Conservation (phyloP, 495 filamentous ascomycete genomes). For the Aspergillus diversus region DNA sequence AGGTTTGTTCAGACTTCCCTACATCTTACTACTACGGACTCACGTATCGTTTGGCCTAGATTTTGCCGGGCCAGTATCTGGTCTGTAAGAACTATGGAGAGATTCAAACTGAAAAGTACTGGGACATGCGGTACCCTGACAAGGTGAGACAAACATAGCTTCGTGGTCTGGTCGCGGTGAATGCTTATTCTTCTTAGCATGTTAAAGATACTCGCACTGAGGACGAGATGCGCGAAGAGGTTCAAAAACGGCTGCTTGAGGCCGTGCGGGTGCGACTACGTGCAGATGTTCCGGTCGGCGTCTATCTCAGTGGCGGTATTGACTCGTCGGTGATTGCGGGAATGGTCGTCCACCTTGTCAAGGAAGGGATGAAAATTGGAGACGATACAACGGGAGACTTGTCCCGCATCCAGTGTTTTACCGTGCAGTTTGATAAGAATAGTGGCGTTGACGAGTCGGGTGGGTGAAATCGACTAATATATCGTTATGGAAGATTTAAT, state of each 20-base stretch:
- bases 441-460: conserved; percentile 52
- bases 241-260: conserved; percentile 48
- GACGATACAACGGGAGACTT: conserved; percentile 32
- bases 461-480: conserved; percentile 16
- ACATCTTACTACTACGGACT: too few species aligned
- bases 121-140: conserved; percentile 52
- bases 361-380: conserved; percentile 41
- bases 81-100: conserved; percentile 26
- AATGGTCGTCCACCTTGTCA: conserved; percentile 51
- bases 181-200: background rate
- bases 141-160: conserved; percentile 33
- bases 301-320: conserved; percentile 57
- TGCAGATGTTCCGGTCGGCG: conserved; percentile 56
- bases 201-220: conserved; percentile 35
- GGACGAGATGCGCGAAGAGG: conserved; percentile 50
- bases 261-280: conserved; percentile 50
- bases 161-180: background rate
- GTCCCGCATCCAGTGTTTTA: conserved; percentile 46
- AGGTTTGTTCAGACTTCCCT: conserved; percentile 26
- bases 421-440: conserved; percentile 49
- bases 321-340: conserved; percentile 56
- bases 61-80: conserved; percentile 28
- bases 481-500: background rate
- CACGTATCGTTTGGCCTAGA: conserved; percentile 4
- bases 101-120: conserved; percentile 43